A percentile compares a stretch with the other conserved stretches of the same genome.
phyloP scores from a whole-genome alignment of 1,284 basidiomycete species.

The Veloporphyrellus conicus region DNA sequence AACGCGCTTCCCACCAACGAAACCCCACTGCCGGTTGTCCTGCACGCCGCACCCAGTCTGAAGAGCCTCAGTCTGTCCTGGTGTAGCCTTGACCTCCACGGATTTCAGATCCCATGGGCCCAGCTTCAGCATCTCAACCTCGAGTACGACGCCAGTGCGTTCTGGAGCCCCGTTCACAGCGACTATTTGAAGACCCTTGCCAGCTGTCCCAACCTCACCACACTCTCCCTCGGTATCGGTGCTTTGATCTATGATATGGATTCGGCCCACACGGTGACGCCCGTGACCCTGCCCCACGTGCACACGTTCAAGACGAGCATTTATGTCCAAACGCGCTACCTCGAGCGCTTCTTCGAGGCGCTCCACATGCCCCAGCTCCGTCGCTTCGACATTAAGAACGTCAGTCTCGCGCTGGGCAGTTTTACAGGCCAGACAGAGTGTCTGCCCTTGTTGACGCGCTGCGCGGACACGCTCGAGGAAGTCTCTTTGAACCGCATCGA shows the following conservation, averaged over 20 bases:
- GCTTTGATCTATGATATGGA: constrained; percentile 16
- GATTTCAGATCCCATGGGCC: constrained; percentile 30
- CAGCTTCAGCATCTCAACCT: constrained; percentile 30
- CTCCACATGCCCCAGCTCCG: constrained; percentile 25
- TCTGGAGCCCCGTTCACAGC: constrained; percentile 30
- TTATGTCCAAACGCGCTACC: constrained; percentile 29
- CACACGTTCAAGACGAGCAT: constrained; percentile 27
- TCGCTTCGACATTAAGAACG: constrained; percentile 28
- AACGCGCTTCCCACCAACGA: constrained; percentile 27
- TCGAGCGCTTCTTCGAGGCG: constrained; percentile 24
- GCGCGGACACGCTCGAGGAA: constrained; percentile 31
- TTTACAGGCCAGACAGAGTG: constrained; percentile 29
- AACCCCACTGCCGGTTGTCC: constrained; percentile 21
- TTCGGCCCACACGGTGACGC: constrained; percentile 1
- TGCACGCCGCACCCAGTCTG: constrained; percentile 30
- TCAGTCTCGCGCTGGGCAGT: constrained; percentile 26
- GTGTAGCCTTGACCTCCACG: constrained; percentile 28
- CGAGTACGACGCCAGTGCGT: constrained; percentile 27
- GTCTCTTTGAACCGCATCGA: constrained; percentile 26
- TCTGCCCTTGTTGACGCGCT: constrained; percentile 25
- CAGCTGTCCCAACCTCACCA: constrained; percentile 26
- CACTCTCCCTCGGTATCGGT: constrained; percentile 29
- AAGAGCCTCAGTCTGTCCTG: constrained; percentile 28
- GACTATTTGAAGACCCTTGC: constrained; percentile 28
- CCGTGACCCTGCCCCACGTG: constrained; percentile 27